Evolutionary conservation across 106 monocot species (phyloP).

Genomic region (Allium fistulosum): DNA sequence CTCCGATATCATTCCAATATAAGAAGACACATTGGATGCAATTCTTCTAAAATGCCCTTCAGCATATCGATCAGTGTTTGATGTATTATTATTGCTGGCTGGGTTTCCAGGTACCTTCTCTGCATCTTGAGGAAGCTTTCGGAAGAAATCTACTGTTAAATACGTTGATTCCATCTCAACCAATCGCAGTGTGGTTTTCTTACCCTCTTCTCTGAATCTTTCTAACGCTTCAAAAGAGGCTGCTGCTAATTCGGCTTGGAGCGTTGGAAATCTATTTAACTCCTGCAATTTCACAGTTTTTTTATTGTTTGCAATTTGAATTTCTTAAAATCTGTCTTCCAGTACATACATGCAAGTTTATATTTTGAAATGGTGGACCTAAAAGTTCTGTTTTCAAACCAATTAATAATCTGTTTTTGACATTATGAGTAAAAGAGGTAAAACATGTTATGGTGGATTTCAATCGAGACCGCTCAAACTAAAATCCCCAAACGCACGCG

Average conservation of each 20-base stretch:
- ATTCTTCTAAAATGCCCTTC: constrained; percentile 87
- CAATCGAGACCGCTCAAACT: too few species aligned
- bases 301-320: too few species aligned
- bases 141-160: constrained; percentile 88
- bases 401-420: too few species aligned
- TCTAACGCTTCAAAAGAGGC: constrained; percentile 69
- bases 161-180: constrained; percentile 98
- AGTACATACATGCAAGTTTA: too few species aligned
- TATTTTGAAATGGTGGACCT: too few species aligned
- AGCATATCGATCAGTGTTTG: constrained; percentile 31
- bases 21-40: constrained; percentile 75
- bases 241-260: constrained; percentile 78
- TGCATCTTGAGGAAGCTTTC: constrained; percentile 79
- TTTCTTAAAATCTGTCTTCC: too few species aligned
- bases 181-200: constrained; percentile 64
- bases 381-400: too few species aligned
- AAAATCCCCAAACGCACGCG: too few species aligned
- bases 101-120: constrained; percentile 37
- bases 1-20: constrained; percentile 66
- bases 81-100: constrained; percentile 2
- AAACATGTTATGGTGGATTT: too few species aligned
- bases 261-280: constrained; percentile 73
- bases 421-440: too few species aligned
- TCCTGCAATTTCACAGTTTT: constrained; percentile 30
- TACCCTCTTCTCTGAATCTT: constrained; percentile 72